Percentiles rank a stretch among this genome's conserved stretches.
Conservation (phyloP, 306 rosid species). For the Luffa acutangula region DNA sequence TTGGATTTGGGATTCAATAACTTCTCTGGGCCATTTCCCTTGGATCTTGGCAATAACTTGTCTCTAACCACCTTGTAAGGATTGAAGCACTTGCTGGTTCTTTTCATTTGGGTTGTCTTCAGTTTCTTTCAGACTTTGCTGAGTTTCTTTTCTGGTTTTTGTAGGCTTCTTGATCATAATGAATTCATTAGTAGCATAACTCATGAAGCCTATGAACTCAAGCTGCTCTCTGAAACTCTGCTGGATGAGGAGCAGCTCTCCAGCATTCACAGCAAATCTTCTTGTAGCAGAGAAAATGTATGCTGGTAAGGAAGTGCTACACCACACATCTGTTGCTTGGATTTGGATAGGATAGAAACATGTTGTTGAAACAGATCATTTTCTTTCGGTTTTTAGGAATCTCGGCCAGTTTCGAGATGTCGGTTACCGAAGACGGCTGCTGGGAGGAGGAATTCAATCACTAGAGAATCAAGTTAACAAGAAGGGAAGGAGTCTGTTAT, state of each 20-base stretch:
- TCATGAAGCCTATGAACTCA: slow-evolving; percentile 28
- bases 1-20: slow-evolving; percentile 66
- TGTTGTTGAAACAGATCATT: background rate
- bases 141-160: background rate
- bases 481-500: slow-evolving; percentile 7
- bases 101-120: background rate
- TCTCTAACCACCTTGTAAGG: slow-evolving; percentile 47
- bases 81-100: background rate
- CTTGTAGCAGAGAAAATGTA: slow-evolving; percentile 14
- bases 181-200: slow-evolving; percentile 27
- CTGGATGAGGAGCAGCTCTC: slow-evolving; percentile 24
- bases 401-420: slow-evolving; percentile 20
- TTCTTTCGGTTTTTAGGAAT: slow-evolving; percentile 32
- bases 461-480: background rate
- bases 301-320: slow-evolving; percentile 24
- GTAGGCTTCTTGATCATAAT: slow-evolving; percentile 64
- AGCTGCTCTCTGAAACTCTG: slow-evolving; percentile 29
- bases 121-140: background rate
- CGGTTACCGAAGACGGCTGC: slow-evolving; percentile 29
- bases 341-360: background rate
- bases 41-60: slow-evolving; percentile 29
- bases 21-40: slow-evolving; percentile 50
- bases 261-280: slow-evolving; percentile 9
- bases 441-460: slow-evolving; percentile 11
- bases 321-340: background rate